These are phyloP conservation scores for Hypholoma fasciculare DNA, from an alignment of 768 basidiomycete species.

Conservation along the genomic window DNA sequence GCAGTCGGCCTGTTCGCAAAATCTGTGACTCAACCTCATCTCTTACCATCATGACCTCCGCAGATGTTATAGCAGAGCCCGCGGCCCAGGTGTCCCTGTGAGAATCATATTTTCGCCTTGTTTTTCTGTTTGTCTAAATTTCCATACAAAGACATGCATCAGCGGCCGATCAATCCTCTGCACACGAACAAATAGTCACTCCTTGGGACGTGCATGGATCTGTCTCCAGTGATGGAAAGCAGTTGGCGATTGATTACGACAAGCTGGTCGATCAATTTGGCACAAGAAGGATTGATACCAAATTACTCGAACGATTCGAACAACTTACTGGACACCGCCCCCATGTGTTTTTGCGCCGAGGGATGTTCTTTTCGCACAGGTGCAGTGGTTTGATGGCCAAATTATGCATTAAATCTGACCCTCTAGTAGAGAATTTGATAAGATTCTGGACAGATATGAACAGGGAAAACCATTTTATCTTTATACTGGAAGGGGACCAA, in stretches of 20 bases:
- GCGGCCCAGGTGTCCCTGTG: constrained; percentile 15
- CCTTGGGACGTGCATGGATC: constrained; percentile 98
- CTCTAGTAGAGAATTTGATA: constrained; percentile 79
- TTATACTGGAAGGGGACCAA: constrained; percentile 96
- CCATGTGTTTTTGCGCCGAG: constrained; percentile 85
- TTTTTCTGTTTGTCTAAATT: neutral
- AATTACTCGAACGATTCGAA: constrained; percentile 87
- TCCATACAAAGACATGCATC: constrained; percentile 7
- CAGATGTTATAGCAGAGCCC: constrained; percentile 6
- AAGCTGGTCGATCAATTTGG: constrained; percentile 95
- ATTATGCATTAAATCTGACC: neutral
- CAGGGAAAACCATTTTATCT: constrained; percentile 97
- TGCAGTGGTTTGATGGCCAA: constrained; percentile 29
- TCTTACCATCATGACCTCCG: constrained; percentile 9
- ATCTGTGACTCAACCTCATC: neutral
- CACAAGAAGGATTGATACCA: constrained; percentile 75
- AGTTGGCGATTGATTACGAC: constrained; percentile 95
- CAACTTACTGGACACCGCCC: constrained; percentile 85
- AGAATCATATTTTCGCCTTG: neutral
- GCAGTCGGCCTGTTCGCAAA: neutral
- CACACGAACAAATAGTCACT: constrained; percentile 78
- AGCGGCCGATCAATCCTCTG: constrained; percentile 10
- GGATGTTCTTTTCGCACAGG: constrained; percentile 99
- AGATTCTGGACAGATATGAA: constrained; percentile 93
- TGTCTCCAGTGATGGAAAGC: constrained; percentile 83